These are phyloP conservation scores for Zygoascus hellenicus DNA, from an alignment of 1,139 yeast species.

Conservation along the genomic window DNA sequence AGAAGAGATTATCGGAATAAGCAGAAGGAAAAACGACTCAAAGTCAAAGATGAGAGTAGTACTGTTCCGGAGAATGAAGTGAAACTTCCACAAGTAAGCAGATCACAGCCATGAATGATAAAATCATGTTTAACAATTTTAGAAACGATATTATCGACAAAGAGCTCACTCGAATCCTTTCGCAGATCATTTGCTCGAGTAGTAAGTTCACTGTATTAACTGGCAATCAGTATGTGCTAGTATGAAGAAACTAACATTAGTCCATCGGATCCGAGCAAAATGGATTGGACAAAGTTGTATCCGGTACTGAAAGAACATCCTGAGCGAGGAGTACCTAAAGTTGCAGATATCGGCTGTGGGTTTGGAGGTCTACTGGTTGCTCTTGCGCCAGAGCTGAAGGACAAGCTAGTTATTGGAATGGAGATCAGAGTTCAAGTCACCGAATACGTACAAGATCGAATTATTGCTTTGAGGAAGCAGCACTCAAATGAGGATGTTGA, in stretches of 20 bases:
- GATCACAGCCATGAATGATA: slow-evolving; percentile 88
- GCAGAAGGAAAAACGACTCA: slow-evolving; percentile 36
- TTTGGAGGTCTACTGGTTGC: slow-evolving; percentile 88
- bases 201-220: slow-evolving; percentile 35
- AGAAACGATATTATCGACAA: slow-evolving; percentile 88
- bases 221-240: background rate
- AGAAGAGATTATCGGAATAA: slow-evolving; percentile 37
- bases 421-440: slow-evolving; percentile 98
- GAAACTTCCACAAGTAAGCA: slow-evolving; percentile 52
- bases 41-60: slow-evolving; percentile 27
- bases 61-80: slow-evolving; percentile 22
- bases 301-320: slow-evolving; percentile 39
- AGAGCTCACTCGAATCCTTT: slow-evolving; percentile 98
- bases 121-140: slow-evolving; percentile 77
- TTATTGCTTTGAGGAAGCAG: slow-evolving; percentile 73
- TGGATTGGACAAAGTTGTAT: slow-evolving; percentile 81
- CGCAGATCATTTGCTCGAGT: slow-evolving; percentile 87
- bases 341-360: slow-evolving; percentile 98
- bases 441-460: slow-evolving; percentile 92
- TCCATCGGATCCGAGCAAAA: slow-evolving; percentile 69
- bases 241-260: slow-evolving; percentile 16
- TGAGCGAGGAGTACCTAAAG: slow-evolving; percentile 54
- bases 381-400: slow-evolving; percentile 71
- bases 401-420: slow-evolving; percentile 79
- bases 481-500: slow-evolving; percentile 30